A percentile compares a stretch with the other conserved stretches of the same genome.
Evolutionary conservation across 495 filamentous ascomycete species (phyloP).

Genomic region (Penicillium cosmopolitanum): DNA sequence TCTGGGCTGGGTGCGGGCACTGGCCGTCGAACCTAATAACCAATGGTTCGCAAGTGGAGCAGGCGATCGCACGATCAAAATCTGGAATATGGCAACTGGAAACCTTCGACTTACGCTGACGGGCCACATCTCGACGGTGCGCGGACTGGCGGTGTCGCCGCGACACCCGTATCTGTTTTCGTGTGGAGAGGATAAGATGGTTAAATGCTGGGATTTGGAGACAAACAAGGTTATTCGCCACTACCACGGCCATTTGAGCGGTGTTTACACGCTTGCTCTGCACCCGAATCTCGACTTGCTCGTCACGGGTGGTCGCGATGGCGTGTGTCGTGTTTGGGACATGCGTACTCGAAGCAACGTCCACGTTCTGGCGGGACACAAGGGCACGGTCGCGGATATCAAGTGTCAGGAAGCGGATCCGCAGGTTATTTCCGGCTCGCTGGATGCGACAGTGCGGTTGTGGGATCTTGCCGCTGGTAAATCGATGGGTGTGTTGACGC

Average conservation of each 20-base stretch:
- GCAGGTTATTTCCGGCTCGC: slow-evolving; percentile 87
- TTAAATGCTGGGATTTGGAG: slow-evolving; percentile 99
- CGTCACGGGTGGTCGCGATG: slow-evolving; percentile 93
- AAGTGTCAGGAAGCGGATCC: slow-evolving; percentile 96
- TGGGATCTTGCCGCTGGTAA: slow-evolving; percentile 98
- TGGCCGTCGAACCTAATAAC: slow-evolving; percentile 94
- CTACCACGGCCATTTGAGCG: slow-evolving; percentile 96
- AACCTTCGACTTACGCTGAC: slow-evolving; percentile 83
- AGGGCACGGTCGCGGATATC: slow-evolving; percentile 82
- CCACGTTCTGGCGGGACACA: slow-evolving; percentile 90
- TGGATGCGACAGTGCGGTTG: slow-evolving; percentile 89
- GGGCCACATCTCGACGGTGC: slow-evolving; percentile 95
- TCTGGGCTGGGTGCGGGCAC: slow-evolving; percentile 88
- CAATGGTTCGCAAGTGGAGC: slow-evolving; percentile 97
- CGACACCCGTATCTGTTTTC: slow-evolving; percentile 97
- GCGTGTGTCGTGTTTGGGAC: slow-evolving; percentile 95
- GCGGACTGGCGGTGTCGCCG: slow-evolving; percentile 89
- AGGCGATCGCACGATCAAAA: slow-evolving; percentile 97
- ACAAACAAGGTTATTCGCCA: slow-evolving; percentile 98
- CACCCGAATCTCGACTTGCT: slow-evolving; percentile 95
- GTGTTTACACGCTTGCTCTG: slow-evolving; percentile 88
- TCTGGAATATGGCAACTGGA: slow-evolving; percentile 94
- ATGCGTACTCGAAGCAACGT: slow-evolving; percentile 96
- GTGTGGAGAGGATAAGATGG: slow-evolving; percentile 99
- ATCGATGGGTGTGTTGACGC: slow-evolving; percentile 92